These are phyloP conservation scores for Camellia lanceoleosa DNA, from an alignment of 148 eudicot species.

Conservation along the genomic window DNA sequence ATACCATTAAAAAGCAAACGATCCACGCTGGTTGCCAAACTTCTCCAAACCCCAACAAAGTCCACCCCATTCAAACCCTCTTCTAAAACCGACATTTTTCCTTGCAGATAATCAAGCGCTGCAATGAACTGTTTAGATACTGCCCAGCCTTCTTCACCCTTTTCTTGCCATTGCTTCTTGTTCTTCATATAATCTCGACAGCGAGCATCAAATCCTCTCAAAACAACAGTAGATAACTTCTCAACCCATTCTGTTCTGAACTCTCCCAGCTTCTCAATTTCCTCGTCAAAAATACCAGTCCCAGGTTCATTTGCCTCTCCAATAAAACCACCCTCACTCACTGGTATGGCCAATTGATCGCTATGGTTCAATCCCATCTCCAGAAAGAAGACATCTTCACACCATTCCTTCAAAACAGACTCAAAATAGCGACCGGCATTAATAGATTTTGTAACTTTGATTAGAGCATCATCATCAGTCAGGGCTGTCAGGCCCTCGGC, in stretches of 20 bases:
- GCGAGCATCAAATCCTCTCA: slow-evolving; percentile 72
- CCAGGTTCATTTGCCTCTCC: slow-evolving; percentile 27
- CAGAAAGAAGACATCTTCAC: slow-evolving; percentile 85
- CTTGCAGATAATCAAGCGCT: slow-evolving; percentile 82
- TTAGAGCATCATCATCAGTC: slow-evolving; percentile 72
- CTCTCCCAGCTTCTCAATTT: slow-evolving; percentile 56
- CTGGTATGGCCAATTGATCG: slow-evolving; percentile 23
- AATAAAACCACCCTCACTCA: slow-evolving; percentile 19
- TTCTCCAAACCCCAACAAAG: slow-evolving; percentile 80
- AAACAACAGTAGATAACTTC: slow-evolving; percentile 64
- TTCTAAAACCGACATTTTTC: slow-evolving; percentile 60
- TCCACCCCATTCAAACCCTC: slow-evolving; percentile 60
- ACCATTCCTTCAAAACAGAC: slow-evolving; percentile 66
- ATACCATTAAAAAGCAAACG: slow-evolving; percentile 55
- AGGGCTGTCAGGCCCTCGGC: slow-evolving; percentile 95
- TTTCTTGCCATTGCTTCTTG: slow-evolving; percentile 89
- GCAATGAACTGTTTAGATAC: slow-evolving; percentile 59
- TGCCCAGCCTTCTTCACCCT: slow-evolving; percentile 55
- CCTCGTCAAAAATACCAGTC: slow-evolving; percentile 49
- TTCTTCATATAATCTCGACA: slow-evolving; percentile 69
- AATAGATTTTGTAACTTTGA: slow-evolving; percentile 63
- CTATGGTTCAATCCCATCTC: slow-evolving; percentile 59
- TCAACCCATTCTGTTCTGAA: slow-evolving; percentile 84
- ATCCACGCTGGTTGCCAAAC: slow-evolving; percentile 58
- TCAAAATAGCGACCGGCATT: slow-evolving; percentile 62